Conservation (phyloP, 2,329 filamentous ascomycete species). For the Harringtonia aguacate region DNA sequence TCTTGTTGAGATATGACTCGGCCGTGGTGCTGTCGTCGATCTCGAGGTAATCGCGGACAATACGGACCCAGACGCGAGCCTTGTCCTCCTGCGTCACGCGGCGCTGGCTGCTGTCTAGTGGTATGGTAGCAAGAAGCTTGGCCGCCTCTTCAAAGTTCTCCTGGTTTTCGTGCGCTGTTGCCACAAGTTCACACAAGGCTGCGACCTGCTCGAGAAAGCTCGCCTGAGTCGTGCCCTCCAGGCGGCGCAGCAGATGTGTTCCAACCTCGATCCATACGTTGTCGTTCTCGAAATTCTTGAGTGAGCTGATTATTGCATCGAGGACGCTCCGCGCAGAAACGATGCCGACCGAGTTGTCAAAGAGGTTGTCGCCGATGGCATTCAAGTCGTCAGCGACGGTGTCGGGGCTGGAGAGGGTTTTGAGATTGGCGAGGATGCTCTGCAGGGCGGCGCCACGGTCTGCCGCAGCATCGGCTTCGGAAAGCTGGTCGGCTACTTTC, state of each 20-base stretch:
- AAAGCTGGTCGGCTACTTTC: conserved; percentile 13
- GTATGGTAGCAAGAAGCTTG: conserved; percentile 68
- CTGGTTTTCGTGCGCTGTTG: conserved; percentile 69
- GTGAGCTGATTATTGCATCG: conserved; percentile 26
- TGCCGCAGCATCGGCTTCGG: conserved; percentile 3
- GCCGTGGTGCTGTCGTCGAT: conserved; percentile 82
- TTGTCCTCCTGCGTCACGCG: conserved; percentile 73
- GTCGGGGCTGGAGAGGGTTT: conserved; percentile 12
- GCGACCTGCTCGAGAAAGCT: conserved; percentile 81
- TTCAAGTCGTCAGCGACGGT: conserved; percentile 14
- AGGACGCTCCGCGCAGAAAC: conserved; percentile 18
- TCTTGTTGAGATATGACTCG: conserved; percentile 82
- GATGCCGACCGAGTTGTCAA: conserved; percentile 15
- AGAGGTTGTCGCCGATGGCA: conserved; percentile 13
- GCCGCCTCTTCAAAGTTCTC: conserved; percentile 77
- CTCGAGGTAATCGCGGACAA: conserved; percentile 89
- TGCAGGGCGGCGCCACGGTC: conserved; percentile 12
- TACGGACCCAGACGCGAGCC: conserved; percentile 81
- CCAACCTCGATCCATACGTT: conserved; percentile 68
- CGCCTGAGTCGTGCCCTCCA: conserved; percentile 48
- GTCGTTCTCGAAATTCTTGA: conserved; percentile 48
- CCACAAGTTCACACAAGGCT: conserved; percentile 67
- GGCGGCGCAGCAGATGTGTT: conserved; percentile 56
- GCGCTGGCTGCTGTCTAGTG: conserved; percentile 80
- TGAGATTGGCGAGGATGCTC: conserved; percentile 14